Percentiles rank a stretch among this genome's conserved stretches.
These are phyloP conservation scores for Penicillium sp. DNA, from an alignment of 2,329 filamentous ascomycete species.

Conservation along the genomic window DNA sequence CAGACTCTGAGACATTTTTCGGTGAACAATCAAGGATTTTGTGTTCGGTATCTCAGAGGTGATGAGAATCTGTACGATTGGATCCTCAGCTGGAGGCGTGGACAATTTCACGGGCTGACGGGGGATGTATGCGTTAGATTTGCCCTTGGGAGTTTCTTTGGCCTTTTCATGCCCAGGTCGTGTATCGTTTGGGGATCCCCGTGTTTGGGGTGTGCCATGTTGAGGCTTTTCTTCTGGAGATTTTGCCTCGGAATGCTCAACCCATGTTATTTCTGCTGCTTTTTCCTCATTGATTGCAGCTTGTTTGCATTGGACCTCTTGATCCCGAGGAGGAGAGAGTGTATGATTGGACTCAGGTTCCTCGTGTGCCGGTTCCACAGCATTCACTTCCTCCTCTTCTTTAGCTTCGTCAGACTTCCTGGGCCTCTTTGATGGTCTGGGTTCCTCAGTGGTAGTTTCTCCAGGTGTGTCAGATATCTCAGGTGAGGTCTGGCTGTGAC, in stretches of 20 bases:
- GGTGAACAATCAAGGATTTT: conserved; percentile 64
- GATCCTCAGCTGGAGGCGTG: conserved; percentile 42
- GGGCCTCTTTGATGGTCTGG: conserved; percentile 27
- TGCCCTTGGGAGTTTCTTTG: neutral
- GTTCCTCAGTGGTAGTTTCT: conserved; percentile 7
- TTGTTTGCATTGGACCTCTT: neutral
- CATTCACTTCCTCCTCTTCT: conserved; percentile 10
- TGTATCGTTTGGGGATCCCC: neutral
- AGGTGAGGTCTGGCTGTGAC: conserved; percentile 4
- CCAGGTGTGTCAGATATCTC: conserved; percentile 9
- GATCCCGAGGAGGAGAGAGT: neutral
- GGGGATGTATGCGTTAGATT: neutral
- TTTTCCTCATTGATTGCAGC: neutral
- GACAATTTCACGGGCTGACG: neutral
- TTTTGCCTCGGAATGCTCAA: too few relatives aligned
- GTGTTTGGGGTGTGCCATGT: neutral
- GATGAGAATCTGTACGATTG: conserved; percentile 68
- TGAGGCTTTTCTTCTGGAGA: neutral
- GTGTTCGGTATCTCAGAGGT: conserved; percentile 67
- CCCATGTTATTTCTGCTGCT: too few relatives aligned
- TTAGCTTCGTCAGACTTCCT: conserved; percentile 26
- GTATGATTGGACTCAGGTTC: neutral
- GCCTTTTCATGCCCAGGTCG: neutral
- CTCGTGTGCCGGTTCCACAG: neutral
- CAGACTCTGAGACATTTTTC: conserved; percentile 70